Evolutionary conservation across 495 filamentous ascomycete genomes (phyloP), one percentile per base, ranked within the genome.

Genomic region (Ramalina intermedia): DNA sequence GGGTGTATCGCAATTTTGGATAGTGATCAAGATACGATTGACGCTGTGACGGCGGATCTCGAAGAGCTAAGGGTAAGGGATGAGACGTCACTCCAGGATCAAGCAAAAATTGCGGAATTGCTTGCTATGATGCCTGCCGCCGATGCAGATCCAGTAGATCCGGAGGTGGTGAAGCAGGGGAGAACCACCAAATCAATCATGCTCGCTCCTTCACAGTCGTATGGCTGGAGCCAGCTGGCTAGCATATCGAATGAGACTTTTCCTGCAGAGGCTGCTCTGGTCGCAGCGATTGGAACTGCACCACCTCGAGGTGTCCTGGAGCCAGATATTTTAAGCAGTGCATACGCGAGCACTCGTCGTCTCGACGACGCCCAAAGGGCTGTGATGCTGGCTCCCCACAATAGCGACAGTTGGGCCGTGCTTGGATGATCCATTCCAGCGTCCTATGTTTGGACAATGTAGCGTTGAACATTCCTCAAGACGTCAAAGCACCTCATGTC

Each of bases 1-100:
- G 89, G 88, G 12, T 77, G 82, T 1, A 84, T 96, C 55, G 83
- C 86, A 5, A 68, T 90, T 12, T 61, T 98, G 4, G 89, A 95
- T 45, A 64, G 70, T 14, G 87, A 94, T 57, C 68, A 65, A 14
- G 88, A 94, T 39, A 81, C 78, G 4, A 66, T 87, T 8, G 84
- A 87, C 39, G 88, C 88, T 1, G 85, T 96, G 2, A 68, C 73
- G n/a, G 74, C 78, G 1, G 87, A 93, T 60, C 72, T 98, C 18
- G 72, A 84, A 37, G 67, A 59, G 16, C 69, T 94, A 45, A 72
- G 87, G 39, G 81, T 79, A 0, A 75, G 70, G 29, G 76, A 84
- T 47, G 68, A 65, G 23, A 65, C 78, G 41, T 63, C 62, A 33
- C 59, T 62, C 21, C 61, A 68, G 17, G 65, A 78, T 20, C 67